A percentile compares a stretch with the other conserved stretches of the same genome.
phyloP scores from a whole-genome alignment of 106 monocot genomes.

The Dendrobium huoshanense region DNA sequence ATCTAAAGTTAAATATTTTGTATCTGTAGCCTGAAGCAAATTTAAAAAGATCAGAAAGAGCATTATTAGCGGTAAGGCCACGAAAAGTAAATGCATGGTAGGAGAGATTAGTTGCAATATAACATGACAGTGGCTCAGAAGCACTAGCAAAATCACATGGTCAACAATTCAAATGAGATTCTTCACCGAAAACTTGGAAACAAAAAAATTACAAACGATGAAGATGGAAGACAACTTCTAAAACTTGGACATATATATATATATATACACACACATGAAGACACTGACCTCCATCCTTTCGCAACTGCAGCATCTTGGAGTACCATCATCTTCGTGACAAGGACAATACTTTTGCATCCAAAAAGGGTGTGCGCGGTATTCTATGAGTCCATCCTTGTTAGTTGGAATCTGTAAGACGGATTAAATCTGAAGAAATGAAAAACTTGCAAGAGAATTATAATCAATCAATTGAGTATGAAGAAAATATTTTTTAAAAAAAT shows the following conservation, averaged over 20 bases:
- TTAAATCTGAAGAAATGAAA: neutral
- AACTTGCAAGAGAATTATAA: no score
- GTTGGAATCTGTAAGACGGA: slow-evolving; percentile 58
- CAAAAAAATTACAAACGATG: neutral
- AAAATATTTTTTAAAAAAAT: no score
- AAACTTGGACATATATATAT: no score
- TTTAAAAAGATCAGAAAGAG: neutral
- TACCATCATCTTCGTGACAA: slow-evolving; percentile 68
- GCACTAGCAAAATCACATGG: neutral
- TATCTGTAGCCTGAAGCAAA: slow-evolving; percentile 54
- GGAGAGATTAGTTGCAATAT: neutral
- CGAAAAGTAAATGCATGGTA: neutral
- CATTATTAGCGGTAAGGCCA: neutral
- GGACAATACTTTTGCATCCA: slow-evolving; percentile 94
- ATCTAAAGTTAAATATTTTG: slow-evolving; percentile 60
- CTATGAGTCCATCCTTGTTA: slow-evolving; percentile 64
- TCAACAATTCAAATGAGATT: neutral
- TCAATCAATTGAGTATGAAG: no score
- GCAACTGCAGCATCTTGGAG: slow-evolving; percentile 90
- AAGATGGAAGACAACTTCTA: neutral
- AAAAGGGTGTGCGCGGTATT: slow-evolving; percentile 86
- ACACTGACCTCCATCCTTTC: slow-evolving; percentile 85
- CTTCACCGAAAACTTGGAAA: neutral
- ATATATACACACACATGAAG: no score
- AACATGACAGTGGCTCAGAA: no score